Evolutionary conservation across 139 green algal species (phyloP).

Genomic region (Ettlia oleoabundans): DNA sequence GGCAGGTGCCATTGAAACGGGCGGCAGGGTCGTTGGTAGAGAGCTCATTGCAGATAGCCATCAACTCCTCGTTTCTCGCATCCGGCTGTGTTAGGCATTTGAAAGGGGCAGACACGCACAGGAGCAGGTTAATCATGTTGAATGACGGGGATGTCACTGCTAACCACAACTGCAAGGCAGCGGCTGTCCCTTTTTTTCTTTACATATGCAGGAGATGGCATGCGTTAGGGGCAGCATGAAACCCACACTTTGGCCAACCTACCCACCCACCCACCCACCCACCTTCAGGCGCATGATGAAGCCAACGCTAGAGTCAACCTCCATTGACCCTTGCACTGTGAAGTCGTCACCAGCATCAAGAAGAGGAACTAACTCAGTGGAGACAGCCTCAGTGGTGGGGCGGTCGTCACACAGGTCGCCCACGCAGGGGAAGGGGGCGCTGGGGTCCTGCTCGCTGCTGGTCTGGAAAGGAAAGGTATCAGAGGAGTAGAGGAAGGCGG

Average conservation of each 20-base stretch:
- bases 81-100: neutral
- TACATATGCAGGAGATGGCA: too few species aligned
- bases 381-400: neutral
- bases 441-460: neutral
- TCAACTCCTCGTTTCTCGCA: constrained; percentile 23
- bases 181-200: too few species aligned
- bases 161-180: too few species aligned
- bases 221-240: too few species aligned
- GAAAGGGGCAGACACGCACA: too few species aligned
- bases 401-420: neutral
- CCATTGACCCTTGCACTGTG: neutral
- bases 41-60: constrained; percentile 50
- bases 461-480: neutral
- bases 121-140: too few species aligned
- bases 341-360: neutral
- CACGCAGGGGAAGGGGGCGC: constrained; percentile 11
- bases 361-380: neutral
- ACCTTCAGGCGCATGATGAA: constrained; percentile 60
- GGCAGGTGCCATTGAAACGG: constrained; percentile 41
- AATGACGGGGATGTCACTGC: too few species aligned
- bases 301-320: neutral
- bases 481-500: constrained; percentile 13
- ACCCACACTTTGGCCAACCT: neutral
- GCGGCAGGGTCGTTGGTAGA: neutral
- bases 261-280: neutral